Evolutionary conservation across 169 alveolate species (phyloP), one percentile per base, ranked within the genome.

Genomic region (Plasmodium ovale): DNA sequence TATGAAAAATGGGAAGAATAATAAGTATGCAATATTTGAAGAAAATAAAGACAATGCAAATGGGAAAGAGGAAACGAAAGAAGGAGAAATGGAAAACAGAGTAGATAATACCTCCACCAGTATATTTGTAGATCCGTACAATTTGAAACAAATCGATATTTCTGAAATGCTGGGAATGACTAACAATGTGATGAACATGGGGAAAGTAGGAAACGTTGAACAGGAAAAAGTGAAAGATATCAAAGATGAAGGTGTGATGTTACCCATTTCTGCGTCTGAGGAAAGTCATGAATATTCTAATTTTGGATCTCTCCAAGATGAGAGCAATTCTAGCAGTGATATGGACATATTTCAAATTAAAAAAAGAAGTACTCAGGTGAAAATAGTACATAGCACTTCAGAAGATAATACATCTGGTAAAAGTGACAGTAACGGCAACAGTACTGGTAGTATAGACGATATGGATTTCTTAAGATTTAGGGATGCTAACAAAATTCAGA

Each of bases 51-150:
- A 39, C 12, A 29, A 19, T 21, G 2, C 23, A 33, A 21, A 58
- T 37, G 65, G 42, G 0, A 19, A 21, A 0, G 19, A 7, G 42
- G 51, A 33, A 42, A 25, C 9, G 33, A 23, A 16, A 4, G 29
- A 5, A 68, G 42, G 23, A 19, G 64, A 68, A 10, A 16, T 9
- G 27, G 47, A 2, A 4, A 60, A 49, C 4, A 14, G 31, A 16
- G 16, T 19, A 3, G 12, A 16, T 1, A 10, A 2, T 14, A 62
- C 47, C 4, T 6, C 72, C 9, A 4, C 59, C 16, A 39, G 47
- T 14, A 19, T 77, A 54, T 77, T 77, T 47, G 54, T 77, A 35
- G 88, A 77, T 37, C 88, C 88, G 3, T 69, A 77, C 14, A 67
- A 77, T 23, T 21, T 77, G 56, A 77, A 44, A 77, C 19, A 67